These are phyloP conservation scores for Populus alba DNA, from an alignment of 345 rosid genomes.

Conservation along the genomic window DNA sequence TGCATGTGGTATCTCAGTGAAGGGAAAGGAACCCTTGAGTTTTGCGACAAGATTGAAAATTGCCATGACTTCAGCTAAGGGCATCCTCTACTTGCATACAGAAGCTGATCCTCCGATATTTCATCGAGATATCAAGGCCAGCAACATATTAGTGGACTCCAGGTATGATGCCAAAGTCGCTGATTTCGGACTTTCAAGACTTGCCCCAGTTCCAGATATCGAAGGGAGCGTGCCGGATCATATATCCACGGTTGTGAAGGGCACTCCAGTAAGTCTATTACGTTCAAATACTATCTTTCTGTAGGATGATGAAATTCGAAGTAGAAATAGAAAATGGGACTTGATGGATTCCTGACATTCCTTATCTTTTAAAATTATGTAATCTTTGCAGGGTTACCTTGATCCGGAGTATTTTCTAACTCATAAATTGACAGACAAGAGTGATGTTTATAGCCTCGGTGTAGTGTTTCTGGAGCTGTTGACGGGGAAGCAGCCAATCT, in stretches of 20 bases:
- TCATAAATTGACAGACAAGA: conserved; percentile 89
- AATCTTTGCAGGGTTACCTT: conserved; percentile 76
- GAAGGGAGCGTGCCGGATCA: conserved; percentile 70
- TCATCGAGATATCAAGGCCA: conserved; percentile 93
- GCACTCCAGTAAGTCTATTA: conserved; percentile 67
- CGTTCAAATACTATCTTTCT: neutral
- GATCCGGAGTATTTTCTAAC: conserved; percentile 96
- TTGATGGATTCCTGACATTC: neutral
- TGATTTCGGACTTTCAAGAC: conserved; percentile 89
- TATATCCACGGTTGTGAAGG: conserved; percentile 85
- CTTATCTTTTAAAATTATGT: neutral
- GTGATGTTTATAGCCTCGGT: conserved; percentile 94
- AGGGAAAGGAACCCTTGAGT: conserved; percentile 46
- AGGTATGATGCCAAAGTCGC: conserved; percentile 86
- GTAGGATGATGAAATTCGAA: neutral
- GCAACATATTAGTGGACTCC: conserved; percentile 74
- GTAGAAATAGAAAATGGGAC: neutral
- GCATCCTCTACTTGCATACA: conserved; percentile 77
- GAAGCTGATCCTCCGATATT: conserved; percentile 97
- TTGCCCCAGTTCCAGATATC: conserved; percentile 76
- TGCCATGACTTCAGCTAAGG: conserved; percentile 80
- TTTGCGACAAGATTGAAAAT: conserved; percentile 66
- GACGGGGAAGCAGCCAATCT: conserved; percentile 92
- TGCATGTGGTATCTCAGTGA: conserved; percentile 42
- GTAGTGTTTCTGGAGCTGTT: conserved; percentile 88